phyloP scores from a whole-genome alignment of 495 filamentous ascomycete genomes.

The Aspergillus taichungensis region DNA sequence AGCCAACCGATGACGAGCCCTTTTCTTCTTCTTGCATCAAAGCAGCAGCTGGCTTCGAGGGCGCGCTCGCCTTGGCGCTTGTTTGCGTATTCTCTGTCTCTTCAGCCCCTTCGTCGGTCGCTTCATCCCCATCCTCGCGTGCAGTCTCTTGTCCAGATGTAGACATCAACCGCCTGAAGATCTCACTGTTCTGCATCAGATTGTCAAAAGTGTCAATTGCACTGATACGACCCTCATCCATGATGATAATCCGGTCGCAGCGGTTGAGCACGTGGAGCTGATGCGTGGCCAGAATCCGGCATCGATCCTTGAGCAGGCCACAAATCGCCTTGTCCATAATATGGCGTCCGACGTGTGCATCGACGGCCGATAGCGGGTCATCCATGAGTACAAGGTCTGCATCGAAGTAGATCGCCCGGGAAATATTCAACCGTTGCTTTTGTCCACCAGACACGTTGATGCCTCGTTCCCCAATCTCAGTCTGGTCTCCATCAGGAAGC shows the following conservation, averaged over 20 bases:
- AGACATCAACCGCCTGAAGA: constrained; percentile 75
- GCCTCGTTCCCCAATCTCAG: constrained; percentile 54
- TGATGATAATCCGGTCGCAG: constrained; percentile 84
- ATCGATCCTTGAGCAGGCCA: constrained; percentile 80
- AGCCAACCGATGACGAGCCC: constrained; percentile 51
- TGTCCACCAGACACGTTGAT: constrained; percentile 59
- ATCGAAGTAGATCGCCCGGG: constrained; percentile 77
- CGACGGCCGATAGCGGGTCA: constrained; percentile 73
- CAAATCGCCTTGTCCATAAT: constrained; percentile 95
- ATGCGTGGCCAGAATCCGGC: constrained; percentile 85
- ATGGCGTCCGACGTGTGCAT: constrained; percentile 83
- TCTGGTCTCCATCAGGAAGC: constrained; percentile 47
- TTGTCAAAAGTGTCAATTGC: constrained; percentile 84
- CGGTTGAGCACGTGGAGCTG: constrained; percentile 87
- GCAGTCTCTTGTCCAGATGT: constrained; percentile 65
- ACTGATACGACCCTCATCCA: constrained; percentile 75
- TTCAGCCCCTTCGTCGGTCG: constrained; percentile 19
- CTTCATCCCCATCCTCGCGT: constrained; percentile 26
- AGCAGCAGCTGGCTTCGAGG: constrained; percentile 27
- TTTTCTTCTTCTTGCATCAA: constrained; percentile 92
- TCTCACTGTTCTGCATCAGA: constrained; percentile 66
- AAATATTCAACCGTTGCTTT: constrained; percentile 64
- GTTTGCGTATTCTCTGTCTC: constrained; percentile 13
- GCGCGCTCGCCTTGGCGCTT: constrained; percentile 23
- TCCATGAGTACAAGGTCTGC: constrained; percentile 75